Evolutionary conservation across 2,329 filamentous ascomycete species (phyloP).

Genomic region (Aspergillus sojae): DNA sequence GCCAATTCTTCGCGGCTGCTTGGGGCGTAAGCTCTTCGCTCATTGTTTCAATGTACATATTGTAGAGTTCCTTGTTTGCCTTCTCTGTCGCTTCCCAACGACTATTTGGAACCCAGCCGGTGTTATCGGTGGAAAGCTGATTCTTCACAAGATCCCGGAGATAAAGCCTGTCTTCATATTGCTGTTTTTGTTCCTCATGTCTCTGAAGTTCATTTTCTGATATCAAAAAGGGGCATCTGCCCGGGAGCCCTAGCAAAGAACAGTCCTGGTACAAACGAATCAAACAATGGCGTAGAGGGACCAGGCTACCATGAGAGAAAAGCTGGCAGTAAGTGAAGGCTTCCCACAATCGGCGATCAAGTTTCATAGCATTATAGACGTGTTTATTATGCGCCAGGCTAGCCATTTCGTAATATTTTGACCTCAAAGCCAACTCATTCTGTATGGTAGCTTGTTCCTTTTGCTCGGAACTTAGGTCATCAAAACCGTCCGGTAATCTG

Average conservation of each 20-base stretch:
- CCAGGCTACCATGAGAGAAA: constrained; percentile 17
- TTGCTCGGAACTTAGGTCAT: constrained; percentile 17
- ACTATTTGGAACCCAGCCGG: constrained; percentile 23
- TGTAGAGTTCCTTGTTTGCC: constrained; percentile 22
- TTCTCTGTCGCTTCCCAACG: constrained; percentile 21
- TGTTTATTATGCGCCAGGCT: constrained; percentile 22
- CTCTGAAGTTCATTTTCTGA: constrained; percentile 17
- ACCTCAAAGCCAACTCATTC: constrained; percentile 15
- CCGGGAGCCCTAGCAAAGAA: constrained; percentile 17
- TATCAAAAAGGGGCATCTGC: constrained; percentile 21
- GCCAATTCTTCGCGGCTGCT: constrained; percentile 23
- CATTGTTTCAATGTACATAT: constrained; percentile 26
- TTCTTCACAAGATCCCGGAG: constrained; percentile 25
- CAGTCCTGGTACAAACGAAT: constrained; percentile 22
- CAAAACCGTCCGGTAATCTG: constrained; percentile 19
- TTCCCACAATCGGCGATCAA: constrained; percentile 26
- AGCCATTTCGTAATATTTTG: constrained; percentile 30
- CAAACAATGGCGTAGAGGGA: constrained; percentile 22
- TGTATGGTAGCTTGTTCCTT: constrained; percentile 13
- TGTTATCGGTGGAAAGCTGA: constrained; percentile 25
- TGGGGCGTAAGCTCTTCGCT: constrained; percentile 22
- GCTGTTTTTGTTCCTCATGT: constrained; percentile 18
- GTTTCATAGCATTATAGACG: constrained; percentile 23
- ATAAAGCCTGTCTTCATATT: constrained; percentile 26
- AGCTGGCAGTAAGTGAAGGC: constrained; percentile 24